Evolutionary conservation across 345 rosid genomes (phyloP).

Genomic region (Laguncularia racemosa): DNA sequence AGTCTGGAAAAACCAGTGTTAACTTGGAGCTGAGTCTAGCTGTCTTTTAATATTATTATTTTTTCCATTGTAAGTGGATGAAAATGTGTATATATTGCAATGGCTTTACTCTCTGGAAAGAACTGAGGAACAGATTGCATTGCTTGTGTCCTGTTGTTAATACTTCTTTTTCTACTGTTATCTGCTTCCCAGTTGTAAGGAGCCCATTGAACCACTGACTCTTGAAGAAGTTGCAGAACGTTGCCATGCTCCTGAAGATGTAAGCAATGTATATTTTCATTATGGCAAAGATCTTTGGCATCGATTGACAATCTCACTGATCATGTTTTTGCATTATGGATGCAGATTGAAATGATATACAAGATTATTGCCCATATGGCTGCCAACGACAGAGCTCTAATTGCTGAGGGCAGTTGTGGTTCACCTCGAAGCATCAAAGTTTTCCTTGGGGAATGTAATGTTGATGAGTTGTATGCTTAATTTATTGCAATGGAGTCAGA

Average conservation of each 20-base stretch:
- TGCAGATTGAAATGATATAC: conserved; percentile 97
- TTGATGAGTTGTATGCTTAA: conserved; percentile 55
- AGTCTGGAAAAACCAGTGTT: too few relatives aligned
- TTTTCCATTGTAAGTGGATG: too few relatives aligned
- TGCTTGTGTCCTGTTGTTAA: too few relatives aligned
- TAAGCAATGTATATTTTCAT: conserved; percentile 16
- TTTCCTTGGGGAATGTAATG: conserved; percentile 74
- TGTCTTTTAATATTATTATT: too few relatives aligned
- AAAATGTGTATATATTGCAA: too few relatives aligned
- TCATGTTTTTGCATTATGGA: conserved; percentile 3
- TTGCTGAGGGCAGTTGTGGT: conserved; percentile 92
- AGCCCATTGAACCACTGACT: conserved; percentile 85
- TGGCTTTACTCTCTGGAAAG: too few relatives aligned
- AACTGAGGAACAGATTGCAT: too few relatives aligned
- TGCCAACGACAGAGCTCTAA: conserved; percentile 82
- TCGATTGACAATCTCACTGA: not conserved
- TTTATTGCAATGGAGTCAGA: not conserved
- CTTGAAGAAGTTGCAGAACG: conserved; percentile 82
- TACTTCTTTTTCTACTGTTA: not conserved
- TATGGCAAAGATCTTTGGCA: not conserved
- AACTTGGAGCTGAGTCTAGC: too few relatives aligned
- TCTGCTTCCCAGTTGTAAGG: conserved; percentile 58
- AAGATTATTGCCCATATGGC: conserved; percentile 95
- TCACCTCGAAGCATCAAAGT: conserved; percentile 90
- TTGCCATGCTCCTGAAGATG: conserved; percentile 84